Conservation (phyloP, 139 green algal genomes). For the Eudorina sp. region DNA sequence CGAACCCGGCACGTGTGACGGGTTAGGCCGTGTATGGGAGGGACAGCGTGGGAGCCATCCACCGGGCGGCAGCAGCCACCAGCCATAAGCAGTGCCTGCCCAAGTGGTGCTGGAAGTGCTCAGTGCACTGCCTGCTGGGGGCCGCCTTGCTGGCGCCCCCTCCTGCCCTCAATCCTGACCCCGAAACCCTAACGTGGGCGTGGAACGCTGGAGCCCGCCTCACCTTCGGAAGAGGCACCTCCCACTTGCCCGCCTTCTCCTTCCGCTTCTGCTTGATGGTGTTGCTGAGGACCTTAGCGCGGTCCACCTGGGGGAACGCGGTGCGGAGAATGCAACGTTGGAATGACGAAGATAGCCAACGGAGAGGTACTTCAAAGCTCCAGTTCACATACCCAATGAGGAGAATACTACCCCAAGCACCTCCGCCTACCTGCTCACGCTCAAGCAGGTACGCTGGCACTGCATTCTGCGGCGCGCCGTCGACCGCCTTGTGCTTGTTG, state of each 20-base stretch:
- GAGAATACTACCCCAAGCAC: neutral
- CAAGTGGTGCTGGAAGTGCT: no score
- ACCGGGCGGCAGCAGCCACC: neutral
- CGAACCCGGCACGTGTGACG: neutral
- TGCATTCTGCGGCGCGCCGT: conserved; percentile 87
- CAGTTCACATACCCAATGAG: no score
- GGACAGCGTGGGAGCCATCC: neutral
- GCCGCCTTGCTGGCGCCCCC: no score
- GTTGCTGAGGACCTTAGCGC: conserved; percentile 99
- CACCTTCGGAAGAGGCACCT: conserved; percentile 99
- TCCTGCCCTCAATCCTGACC: no score
- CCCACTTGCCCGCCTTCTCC: conserved; percentile 99
- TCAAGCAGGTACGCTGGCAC: conserved; percentile 98
- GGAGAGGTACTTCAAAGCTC: neutral
- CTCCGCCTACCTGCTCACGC: conserved; percentile 88
- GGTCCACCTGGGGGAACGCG: conserved; percentile 81
- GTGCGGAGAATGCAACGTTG: neutral
- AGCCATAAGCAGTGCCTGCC: no score
- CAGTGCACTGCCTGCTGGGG: no score
- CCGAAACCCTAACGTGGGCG: no score
- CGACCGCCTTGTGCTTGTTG: conserved; percentile 94
- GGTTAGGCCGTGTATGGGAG: neutral
- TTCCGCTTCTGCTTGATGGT: conserved; percentile 99
- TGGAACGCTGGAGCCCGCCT: no score
- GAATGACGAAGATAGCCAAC: neutral